phyloP scores from a whole-genome alignment of 2,329 filamentous ascomycete genomes.

The Botrytis porri region DNA sequence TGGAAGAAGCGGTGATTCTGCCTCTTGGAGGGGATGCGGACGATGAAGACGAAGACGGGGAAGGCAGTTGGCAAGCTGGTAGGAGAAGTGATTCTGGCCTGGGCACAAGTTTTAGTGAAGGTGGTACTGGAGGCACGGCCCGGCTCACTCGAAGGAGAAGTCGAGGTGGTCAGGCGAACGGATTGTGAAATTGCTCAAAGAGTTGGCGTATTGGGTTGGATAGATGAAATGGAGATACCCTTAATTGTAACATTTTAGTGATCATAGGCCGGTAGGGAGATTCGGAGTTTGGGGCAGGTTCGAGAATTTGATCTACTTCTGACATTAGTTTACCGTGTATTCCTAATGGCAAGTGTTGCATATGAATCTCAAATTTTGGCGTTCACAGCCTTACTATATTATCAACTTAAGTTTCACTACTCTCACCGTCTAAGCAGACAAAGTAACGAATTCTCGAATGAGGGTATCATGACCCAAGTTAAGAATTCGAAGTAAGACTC shows the following conservation, averaged over 20 bases:
- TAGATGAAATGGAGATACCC: conserved; percentile 2
- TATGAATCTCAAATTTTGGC: background rate
- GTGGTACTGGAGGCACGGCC: conserved; percentile 30
- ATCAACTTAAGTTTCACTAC: background rate
- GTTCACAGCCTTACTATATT: too few species aligned
- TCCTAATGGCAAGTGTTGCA: too few species aligned
- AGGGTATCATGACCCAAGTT: background rate
- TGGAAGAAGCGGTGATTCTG: conserved; percentile 32
- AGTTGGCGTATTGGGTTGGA: background rate
- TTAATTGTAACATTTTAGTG: background rate
- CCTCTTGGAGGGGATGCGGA: conserved; percentile 45
- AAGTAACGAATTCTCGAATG: background rate
- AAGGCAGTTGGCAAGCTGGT: conserved; percentile 32
- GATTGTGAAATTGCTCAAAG: background rate
- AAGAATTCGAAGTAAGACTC: background rate
- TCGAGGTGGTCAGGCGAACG: conserved; percentile 12
- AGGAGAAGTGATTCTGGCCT: conserved; percentile 47
- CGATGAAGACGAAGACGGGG: conserved; percentile 49
- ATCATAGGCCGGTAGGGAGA: background rate
- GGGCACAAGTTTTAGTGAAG: conserved; percentile 53
- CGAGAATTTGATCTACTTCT: background rate
- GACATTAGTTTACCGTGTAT: background rate
- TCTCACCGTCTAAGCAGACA: background rate
- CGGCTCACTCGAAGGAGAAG: conserved; percentile 31
- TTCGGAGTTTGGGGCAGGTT: background rate